Evolutionary conservation across 2,329 filamentous ascomycete species (phyloP).

Genomic region (Xylaria sp.): DNA sequence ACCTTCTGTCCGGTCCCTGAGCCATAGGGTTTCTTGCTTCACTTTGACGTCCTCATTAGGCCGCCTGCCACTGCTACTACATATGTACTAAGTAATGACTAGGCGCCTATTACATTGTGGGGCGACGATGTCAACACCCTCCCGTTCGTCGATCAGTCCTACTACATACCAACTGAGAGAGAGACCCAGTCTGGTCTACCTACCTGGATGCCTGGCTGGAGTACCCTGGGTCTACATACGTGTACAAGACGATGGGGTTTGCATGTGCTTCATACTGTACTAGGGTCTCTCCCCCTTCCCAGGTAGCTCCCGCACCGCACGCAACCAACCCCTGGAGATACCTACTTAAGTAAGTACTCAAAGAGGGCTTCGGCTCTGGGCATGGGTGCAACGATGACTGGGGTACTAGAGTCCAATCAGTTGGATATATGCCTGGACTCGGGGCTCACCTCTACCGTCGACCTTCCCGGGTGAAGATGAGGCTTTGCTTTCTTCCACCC

Average conservation of each 20-base stretch:
- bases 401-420: background rate
- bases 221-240: constrained; percentile 26
- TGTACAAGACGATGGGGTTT: constrained; percentile 30
- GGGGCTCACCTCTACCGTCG: constrained; percentile 18
- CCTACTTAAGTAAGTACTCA: background rate
- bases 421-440: constrained; percentile 11
- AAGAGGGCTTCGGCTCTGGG: background rate
- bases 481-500: constrained; percentile 31
- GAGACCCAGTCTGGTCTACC: background rate
- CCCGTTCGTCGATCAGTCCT: constrained; percentile 35
- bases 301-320: constrained; percentile 1
- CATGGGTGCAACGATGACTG: constrained; percentile 13
- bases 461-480: constrained; percentile 19
- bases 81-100: background rate
- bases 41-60: constrained; percentile 21
- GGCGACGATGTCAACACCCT: constrained; percentile 26
- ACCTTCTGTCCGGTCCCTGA: background rate
- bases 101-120: constrained; percentile 27
- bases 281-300: background rate
- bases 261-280: constrained; percentile 33
- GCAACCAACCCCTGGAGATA: background rate
- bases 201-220: constrained; percentile 3
- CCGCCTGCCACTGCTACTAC: constrained; percentile 7
- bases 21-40: background rate
- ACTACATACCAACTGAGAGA: constrained; percentile 3